These are phyloP conservation scores for Paracamarosporium sp. DNA, from an alignment of 2,329 filamentous ascomycete species.

Conservation along the genomic window DNA sequence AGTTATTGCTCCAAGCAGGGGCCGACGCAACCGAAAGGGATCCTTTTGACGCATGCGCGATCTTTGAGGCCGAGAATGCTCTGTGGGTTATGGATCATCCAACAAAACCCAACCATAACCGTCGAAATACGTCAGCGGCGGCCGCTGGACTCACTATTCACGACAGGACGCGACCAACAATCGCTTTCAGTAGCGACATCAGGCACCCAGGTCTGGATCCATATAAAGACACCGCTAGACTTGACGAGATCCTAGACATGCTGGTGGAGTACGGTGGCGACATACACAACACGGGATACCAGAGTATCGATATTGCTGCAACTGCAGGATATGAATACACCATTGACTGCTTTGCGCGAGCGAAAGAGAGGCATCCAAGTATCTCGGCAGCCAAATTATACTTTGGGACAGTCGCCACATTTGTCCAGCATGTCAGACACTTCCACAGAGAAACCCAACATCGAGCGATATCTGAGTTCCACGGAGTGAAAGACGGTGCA, in stretches of 20 bases:
- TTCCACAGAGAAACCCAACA: background rate
- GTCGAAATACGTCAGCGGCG: background rate
- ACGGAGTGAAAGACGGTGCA: background rate
- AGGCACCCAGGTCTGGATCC: background rate
- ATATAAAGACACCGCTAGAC: background rate
- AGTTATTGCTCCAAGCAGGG: conserved; percentile 19
- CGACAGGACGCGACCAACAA: background rate
- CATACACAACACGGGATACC: background rate
- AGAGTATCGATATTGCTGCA: background rate
- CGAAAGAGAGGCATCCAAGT: background rate
- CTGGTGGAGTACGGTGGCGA: background rate
- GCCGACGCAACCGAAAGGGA: background rate
- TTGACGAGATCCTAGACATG: conserved; percentile 15
- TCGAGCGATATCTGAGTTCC: background rate
- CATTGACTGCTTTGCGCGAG: background rate
- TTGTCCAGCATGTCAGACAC: background rate
- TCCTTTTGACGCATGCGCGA: background rate
- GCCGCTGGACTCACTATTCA: background rate
- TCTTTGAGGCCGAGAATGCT: background rate
- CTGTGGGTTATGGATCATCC: background rate
- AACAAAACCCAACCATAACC: background rate
- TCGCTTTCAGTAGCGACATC: background rate
- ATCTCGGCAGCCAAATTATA: background rate
- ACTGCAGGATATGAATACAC: background rate
- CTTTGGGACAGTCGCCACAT: background rate